Evolutionary conservation across 2,329 filamentous ascomycete genomes (phyloP), one percentile per base, ranked within the genome.

Genomic region (Fusarium foetens): DNA sequence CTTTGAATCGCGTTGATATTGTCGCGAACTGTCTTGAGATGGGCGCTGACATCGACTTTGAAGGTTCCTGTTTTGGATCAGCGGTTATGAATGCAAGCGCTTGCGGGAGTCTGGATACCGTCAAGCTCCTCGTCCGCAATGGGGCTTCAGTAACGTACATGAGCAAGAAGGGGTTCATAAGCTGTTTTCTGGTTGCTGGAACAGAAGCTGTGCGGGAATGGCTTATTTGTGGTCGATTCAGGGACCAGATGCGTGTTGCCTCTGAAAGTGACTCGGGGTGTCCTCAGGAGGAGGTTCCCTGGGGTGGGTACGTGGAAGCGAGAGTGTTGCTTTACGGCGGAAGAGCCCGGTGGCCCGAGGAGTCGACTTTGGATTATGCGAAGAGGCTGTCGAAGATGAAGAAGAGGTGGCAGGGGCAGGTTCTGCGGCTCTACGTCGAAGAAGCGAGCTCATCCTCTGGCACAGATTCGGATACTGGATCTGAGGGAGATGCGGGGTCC

Each of bases 61-160:
- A 73, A 9, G 67, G 70, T 2, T 63, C 42, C 5, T 25, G 64
- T 8, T 8, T 71, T 16, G 66, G 63, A 10, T 68, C 66, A 7
- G 67, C 71, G 13, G 0, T 53, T 14, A 63, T 73, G 43, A 25
- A 66, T n/a, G 70, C 71, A 8, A 58, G 63, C 12, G 60, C 17
- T 6, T 66, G 54, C 14, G 71, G 70, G 2, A 54, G 46, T 1
- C 35, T 73, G 2, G 42, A 55, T 9, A 58, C 57, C 6, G 42
- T 68, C 16, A 60, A 60, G 13, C 12, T 52, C 3, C 42, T 73
- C 1, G 45, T 41, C 8, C 46, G 41, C 5, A 27, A 35, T 5
- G 48, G 61, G 4, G 71, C 66, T 1, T 67, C 29, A 6, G 3
- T 42, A 5, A 41, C 9, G 3, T 67, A 49, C 35, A 21, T 2